A percentile compares a stretch with the other conserved stretches of the same genome.
phyloP scores from a whole-genome alignment of 257 asterid genomes.

The Jaltomata sinuosa region DNA sequence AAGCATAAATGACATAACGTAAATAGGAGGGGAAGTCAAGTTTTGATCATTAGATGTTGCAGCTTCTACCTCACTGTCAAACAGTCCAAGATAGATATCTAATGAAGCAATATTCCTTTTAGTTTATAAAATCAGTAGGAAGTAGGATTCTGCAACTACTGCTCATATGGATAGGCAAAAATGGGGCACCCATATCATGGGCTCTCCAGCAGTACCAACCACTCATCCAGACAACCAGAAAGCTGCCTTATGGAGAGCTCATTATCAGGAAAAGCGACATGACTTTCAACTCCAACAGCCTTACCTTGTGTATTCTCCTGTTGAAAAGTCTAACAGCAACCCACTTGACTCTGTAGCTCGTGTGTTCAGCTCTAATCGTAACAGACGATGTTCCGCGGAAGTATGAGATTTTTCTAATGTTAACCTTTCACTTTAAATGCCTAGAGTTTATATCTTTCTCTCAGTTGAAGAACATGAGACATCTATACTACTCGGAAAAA shows the following conservation, averaged over 20 bases:
- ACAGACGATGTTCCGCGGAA: too few species aligned
- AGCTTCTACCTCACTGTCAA: too few species aligned
- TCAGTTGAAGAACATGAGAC: too few species aligned
- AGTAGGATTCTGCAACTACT: not conserved
- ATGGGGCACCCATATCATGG: slow-evolving; percentile 74
- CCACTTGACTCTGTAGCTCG: slow-evolving; percentile 47
- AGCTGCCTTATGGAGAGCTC: slow-evolving; percentile 59
- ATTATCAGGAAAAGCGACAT: slow-evolving; percentile 16
- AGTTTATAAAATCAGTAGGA: too few species aligned
- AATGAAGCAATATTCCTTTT: too few species aligned
- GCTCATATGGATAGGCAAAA: slow-evolving; percentile 30
- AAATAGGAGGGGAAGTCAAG: too few species aligned
- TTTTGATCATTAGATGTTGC: too few species aligned
- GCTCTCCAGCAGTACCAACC: slow-evolving; percentile 56
- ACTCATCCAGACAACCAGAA: slow-evolving; percentile 63
- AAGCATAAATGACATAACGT: too few species aligned
- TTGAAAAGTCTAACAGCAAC: slow-evolving; percentile 36
- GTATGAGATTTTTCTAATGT: not conserved
- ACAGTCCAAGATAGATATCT: too few species aligned
- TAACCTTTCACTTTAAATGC: too few species aligned
- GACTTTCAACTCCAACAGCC: slow-evolving; percentile 25
- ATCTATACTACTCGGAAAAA: too few species aligned
- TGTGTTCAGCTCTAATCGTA: slow-evolving; percentile 18
- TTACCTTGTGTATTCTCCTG: slow-evolving; percentile 50
- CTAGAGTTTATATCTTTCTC: not conserved